phyloP scores from a whole-genome alignment of 805 yeast species.

The Saitoella complicata region DNA sequence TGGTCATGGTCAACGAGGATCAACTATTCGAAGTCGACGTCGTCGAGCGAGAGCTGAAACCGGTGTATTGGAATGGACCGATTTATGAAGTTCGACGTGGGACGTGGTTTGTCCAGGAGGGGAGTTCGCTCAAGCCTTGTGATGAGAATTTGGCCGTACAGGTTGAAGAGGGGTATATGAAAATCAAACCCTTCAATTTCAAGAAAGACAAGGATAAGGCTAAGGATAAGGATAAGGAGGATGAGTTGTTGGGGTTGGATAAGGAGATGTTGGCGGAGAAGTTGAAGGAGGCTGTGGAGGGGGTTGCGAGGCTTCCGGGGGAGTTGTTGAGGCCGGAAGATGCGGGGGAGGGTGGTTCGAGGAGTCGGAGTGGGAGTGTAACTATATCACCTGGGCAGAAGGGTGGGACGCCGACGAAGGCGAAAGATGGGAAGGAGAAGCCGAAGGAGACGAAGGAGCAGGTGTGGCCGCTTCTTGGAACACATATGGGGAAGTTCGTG shows the following conservation, averaged over 20 bases:
- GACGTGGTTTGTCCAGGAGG: constrained; percentile 54
- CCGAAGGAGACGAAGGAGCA: neutral
- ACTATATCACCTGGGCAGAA: neutral
- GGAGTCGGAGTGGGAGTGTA: neutral
- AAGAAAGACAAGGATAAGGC: constrained; percentile 3
- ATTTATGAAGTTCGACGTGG: constrained; percentile 70
- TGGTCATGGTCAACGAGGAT: constrained; percentile 64
- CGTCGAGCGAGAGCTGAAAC: constrained; percentile 34
- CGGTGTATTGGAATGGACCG: constrained; percentile 85
- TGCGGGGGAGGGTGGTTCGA: neutral
- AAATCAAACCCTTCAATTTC: constrained; percentile 24
- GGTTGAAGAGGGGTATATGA: constrained; percentile 40
- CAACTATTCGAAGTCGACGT: constrained; percentile 59
- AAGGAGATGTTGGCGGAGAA: too few species aligned
- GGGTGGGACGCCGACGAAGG: neutral
- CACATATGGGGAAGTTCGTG: constrained; percentile 14
- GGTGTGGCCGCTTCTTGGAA: constrained; percentile 14
- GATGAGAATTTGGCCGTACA: constrained; percentile 32
- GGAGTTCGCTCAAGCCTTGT: constrained; percentile 32
- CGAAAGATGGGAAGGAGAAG: neutral
- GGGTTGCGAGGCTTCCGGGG: constrained; percentile 8
- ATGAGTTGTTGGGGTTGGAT: too few species aligned
- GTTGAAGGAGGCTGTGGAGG: neutral
- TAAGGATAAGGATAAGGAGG: neutral
- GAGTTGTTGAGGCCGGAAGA: constrained; percentile 5